Evolutionary conservation across 139 green algal species (phyloP).

Genomic region (Chlorella sp.): DNA sequence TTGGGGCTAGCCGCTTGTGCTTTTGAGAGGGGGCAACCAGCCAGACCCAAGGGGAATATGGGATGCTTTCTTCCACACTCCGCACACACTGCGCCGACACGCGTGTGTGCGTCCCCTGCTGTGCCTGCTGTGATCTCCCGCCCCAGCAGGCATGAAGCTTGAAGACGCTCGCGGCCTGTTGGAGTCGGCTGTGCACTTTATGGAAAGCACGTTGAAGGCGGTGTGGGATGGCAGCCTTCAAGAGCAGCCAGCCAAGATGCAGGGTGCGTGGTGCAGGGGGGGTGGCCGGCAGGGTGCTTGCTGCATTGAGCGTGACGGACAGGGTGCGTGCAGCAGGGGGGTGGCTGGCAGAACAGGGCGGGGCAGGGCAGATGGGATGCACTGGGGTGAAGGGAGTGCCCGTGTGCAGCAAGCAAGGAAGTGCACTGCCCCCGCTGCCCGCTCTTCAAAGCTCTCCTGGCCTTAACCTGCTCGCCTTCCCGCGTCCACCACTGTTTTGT

Average conservation of each 20-base stretch:
- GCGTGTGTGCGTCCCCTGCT: no score
- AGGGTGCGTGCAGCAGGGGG: not conserved
- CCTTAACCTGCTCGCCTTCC: no score
- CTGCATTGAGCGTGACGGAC: no score
- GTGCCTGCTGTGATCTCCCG: no score
- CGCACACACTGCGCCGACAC: not conserved
- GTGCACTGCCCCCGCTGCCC: no score
- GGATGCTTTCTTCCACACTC: not conserved
- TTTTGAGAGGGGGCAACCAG: no score
- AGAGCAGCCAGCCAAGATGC: constrained; percentile 22
- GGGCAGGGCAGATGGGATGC: no score
- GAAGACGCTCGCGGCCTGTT: constrained; percentile 50
- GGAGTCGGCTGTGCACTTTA: constrained; percentile 54
- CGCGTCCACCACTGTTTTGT: no score
- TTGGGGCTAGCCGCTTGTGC: no score
- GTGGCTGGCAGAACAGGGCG: not conserved
- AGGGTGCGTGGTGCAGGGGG: not conserved
- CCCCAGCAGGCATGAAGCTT: constrained; percentile 4
- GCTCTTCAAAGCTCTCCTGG: no score
- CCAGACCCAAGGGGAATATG: no score
- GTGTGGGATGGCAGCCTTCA: constrained; percentile 42
- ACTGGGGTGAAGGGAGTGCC: not conserved
- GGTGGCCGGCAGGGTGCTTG: not conserved
- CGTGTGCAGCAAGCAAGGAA: not conserved
- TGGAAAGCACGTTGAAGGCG: constrained; percentile 43